phyloP scores from a whole-genome alignment of 768 basidiomycete genomes.

The Termitomyces sp. region DNA sequence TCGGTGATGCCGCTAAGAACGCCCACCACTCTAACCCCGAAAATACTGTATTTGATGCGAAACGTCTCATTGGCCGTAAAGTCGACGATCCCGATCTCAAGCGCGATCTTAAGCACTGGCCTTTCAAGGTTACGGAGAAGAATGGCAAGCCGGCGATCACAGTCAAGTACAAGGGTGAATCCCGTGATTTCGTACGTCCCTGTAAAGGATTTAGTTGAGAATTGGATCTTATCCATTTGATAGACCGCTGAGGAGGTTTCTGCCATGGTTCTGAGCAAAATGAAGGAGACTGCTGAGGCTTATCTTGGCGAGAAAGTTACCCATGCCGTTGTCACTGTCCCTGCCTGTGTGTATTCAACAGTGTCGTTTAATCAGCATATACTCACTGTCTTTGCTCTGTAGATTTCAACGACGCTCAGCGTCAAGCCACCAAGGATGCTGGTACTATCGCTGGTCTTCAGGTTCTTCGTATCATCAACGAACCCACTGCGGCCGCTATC shows the following conservation, averaged over 20 bases:
- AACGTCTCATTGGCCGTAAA: slow-evolving; percentile 90
- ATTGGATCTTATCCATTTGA: neutral
- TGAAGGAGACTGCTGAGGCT: slow-evolving; percentile 99
- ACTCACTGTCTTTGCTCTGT: slow-evolving; percentile 4
- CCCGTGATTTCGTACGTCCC: slow-evolving; percentile 75
- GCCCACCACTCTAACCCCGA: slow-evolving; percentile 87
- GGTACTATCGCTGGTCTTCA: slow-evolving; percentile 92
- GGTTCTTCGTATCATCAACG: slow-evolving; percentile 97
- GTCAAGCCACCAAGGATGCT: slow-evolving; percentile 98
- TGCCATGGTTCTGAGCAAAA: slow-evolving; percentile 94
- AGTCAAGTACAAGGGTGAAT: slow-evolving; percentile 76
- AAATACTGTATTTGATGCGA: slow-evolving; percentile 97
- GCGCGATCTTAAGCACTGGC: slow-evolving; percentile 89
- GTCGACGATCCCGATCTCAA: slow-evolving; percentile 77
- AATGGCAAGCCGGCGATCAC: slow-evolving; percentile 76
- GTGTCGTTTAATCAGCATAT: neutral
- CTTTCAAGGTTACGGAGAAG: slow-evolving; percentile 79
- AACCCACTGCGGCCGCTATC: slow-evolving; percentile 96
- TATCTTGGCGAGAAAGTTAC: slow-evolving; percentile 96
- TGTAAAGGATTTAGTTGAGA: neutral
- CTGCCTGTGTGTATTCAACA: slow-evolving; percentile 65
- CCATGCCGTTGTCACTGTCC: slow-evolving; percentile 97
- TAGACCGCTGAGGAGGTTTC: slow-evolving; percentile 93
- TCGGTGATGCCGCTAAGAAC: slow-evolving; percentile 97
- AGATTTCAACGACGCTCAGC: slow-evolving; percentile 99